phyloP scores from a whole-genome alignment of 768 basidiomycete species.

The Mycena venus region DNA sequence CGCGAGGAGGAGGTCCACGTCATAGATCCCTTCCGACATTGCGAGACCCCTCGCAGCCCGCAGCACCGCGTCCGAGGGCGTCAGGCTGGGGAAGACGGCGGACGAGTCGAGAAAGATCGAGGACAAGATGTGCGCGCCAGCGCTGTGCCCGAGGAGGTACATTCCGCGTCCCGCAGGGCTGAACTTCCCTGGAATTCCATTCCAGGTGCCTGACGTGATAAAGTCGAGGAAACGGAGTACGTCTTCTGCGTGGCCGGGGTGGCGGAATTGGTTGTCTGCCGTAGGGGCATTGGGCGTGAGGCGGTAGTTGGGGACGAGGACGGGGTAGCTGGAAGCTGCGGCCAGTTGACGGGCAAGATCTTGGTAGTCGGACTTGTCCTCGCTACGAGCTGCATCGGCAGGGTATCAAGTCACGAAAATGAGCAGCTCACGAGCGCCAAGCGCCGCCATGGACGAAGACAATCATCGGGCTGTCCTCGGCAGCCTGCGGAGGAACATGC shows the following conservation, averaged over 20 bases:
- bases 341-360: conserved; percentile 67
- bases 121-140: conserved; percentile 84
- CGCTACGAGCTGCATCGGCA: conserved; percentile 55
- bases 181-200: conserved; percentile 46
- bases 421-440: conserved; percentile 75
- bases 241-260: conserved; percentile 82
- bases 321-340: conserved; percentile 62
- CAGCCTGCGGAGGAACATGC: conserved; percentile 50
- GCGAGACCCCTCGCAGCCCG: conserved; percentile 65
- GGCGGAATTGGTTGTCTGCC: conserved; percentile 61
- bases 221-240: conserved; percentile 72
- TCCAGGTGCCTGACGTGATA: conserved; percentile 64
- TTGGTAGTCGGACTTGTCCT: conserved; percentile 22
- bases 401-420: conserved; percentile 7
- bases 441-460: conserved; percentile 89
- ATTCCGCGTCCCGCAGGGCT: conserved; percentile 57
- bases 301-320: conserved; percentile 85
- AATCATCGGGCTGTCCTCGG: conserved; percentile 42
- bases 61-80: conserved; percentile 59
- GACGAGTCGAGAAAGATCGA: conserved; percentile 75
- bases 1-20: conserved; percentile 73
- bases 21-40: conserved; percentile 84
- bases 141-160: conserved; percentile 83
- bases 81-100: conserved; percentile 54
- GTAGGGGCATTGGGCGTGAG: conserved; percentile 69